Percentiles rank a stretch among this genome's conserved stretches.
phyloP scores from a whole-genome alignment of 2,329 filamentous ascomycete species.

The Fusarium sp. region DNA sequence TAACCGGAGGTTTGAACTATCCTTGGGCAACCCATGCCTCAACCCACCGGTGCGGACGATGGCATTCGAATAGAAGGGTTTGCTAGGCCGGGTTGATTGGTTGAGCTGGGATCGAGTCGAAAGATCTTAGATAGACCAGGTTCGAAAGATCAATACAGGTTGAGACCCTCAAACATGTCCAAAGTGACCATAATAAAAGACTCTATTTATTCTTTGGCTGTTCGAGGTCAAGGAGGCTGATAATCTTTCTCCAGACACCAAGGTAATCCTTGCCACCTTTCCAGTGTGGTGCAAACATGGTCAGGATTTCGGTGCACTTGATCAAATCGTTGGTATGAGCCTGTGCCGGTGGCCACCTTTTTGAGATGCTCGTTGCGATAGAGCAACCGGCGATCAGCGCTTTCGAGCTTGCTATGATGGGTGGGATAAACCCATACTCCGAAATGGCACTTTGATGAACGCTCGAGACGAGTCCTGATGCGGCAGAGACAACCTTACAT shows the following conservation, averaged over 20 bases:
- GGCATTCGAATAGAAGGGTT: neutral
- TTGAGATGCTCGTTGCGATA: neutral
- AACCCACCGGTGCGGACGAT: neutral
- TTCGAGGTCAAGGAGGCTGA: neutral
- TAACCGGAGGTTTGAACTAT: neutral
- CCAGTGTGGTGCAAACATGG: neutral
- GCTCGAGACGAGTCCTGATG: neutral
- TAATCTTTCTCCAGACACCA: neutral
- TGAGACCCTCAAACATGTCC: neutral
- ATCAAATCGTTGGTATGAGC: neutral
- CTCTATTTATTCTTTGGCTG: neutral
- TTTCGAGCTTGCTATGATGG: neutral
- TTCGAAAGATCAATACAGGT: neutral
- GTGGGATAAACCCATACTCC: neutral
- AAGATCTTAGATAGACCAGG: neutral
- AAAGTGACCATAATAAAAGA: neutral
- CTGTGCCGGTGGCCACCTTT: neutral
- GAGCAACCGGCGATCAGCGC: neutral
- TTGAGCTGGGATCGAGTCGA: neutral
- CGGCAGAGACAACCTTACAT: neutral
- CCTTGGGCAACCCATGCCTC: neutral
- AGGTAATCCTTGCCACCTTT: neutral
- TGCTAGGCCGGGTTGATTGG: neutral
- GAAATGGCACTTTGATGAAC: neutral
- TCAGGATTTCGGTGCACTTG: neutral